phyloP scores from a whole-genome alignment of 2,329 filamentous ascomycete species.

The Diaporthe aspalathi region DNA sequence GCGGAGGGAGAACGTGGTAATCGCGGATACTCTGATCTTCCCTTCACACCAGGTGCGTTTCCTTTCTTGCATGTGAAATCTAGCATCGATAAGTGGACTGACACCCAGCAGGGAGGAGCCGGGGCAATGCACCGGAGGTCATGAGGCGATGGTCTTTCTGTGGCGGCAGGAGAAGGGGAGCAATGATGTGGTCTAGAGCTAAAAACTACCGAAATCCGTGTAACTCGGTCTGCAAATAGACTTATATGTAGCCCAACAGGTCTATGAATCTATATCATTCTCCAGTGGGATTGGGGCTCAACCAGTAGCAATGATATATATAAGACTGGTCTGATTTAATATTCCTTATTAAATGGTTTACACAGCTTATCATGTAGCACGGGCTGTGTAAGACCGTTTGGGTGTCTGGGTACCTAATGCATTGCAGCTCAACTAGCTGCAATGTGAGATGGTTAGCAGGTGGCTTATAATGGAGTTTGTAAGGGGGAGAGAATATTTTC shows the following conservation, averaged over 20 bases:
- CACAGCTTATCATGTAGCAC: too few relatives aligned
- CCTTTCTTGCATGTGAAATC: neutral
- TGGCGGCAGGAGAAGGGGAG: neutral
- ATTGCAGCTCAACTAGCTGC: too few relatives aligned
- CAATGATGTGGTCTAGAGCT: neutral
- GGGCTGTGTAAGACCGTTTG: too few relatives aligned
- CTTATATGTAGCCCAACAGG: neutral
- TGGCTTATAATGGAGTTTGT: too few relatives aligned
- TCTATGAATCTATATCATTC: neutral
- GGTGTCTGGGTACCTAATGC: too few relatives aligned
- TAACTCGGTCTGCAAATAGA: neutral
- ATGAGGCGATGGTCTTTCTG: neutral
- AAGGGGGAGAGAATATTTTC: too few relatives aligned
- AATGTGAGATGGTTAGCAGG: too few relatives aligned
- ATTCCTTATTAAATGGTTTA: too few relatives aligned
- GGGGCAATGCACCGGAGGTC: conserved; percentile 38
- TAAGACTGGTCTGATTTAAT: conserved; percentile 1
- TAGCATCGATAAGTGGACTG: conserved; percentile 10
- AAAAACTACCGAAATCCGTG: neutral
- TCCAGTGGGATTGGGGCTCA: neutral
- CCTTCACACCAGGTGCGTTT: conserved; percentile 87
- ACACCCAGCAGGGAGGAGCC: conserved; percentile 33
- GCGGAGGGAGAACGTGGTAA: conserved; percentile 87
- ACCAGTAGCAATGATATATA: neutral
- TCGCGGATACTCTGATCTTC: conserved; percentile 88